These are phyloP conservation scores for Podospora australis DNA, from an alignment of 495 filamentous ascomycete species.

Conservation along the genomic window DNA sequence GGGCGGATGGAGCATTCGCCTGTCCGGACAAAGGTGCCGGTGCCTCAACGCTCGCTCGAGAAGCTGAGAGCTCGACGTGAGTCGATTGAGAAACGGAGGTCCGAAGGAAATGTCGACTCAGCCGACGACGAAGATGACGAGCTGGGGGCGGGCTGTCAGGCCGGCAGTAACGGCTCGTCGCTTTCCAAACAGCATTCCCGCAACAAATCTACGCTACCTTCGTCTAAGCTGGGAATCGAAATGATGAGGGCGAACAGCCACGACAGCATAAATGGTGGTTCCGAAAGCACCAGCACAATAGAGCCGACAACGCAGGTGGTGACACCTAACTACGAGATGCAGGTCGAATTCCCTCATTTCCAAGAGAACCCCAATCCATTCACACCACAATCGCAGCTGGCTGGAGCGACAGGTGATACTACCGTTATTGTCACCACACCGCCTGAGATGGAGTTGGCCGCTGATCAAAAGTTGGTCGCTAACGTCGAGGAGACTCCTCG, in stretches of 20 bases:
- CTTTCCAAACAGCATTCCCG: slow-evolving; percentile 33
- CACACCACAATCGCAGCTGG: slow-evolving; percentile 7
- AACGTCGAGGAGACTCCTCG: slow-evolving; percentile 29
- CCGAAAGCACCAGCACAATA: slow-evolving; percentile 27
- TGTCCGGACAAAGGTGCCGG: slow-evolving; percentile 32
- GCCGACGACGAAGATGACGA: slow-evolving; percentile 93
- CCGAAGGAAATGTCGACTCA: slow-evolving; percentile 70
- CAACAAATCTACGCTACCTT: slow-evolving; percentile 38
- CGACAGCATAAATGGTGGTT: slow-evolving; percentile 61
- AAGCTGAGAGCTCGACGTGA: slow-evolving; percentile 70
- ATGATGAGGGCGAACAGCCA: slow-evolving; percentile 95
- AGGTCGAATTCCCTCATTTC: slow-evolving; percentile 12
- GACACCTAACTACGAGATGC: slow-evolving; percentile 30
- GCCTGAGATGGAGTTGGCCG: slow-evolving; percentile 2
- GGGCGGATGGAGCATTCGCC: slow-evolving; percentile 50
- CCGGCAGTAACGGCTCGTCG: slow-evolving; percentile 38
- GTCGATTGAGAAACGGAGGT: slow-evolving; percentile 64
- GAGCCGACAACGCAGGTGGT: slow-evolving; percentile 37
- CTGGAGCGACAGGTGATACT: slow-evolving; percentile 14
- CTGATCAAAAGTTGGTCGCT: no score
- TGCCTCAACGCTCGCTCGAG: slow-evolving; percentile 66
- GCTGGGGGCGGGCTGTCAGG: slow-evolving; percentile 52
- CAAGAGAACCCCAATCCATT: slow-evolving; percentile 7
- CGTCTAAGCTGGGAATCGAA: slow-evolving; percentile 81
- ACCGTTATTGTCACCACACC: slow-evolving; percentile 16